Conservation (phyloP, 371 early-diverging fungal genomes). For the Apophysomyces trapeziformis region DNA sequence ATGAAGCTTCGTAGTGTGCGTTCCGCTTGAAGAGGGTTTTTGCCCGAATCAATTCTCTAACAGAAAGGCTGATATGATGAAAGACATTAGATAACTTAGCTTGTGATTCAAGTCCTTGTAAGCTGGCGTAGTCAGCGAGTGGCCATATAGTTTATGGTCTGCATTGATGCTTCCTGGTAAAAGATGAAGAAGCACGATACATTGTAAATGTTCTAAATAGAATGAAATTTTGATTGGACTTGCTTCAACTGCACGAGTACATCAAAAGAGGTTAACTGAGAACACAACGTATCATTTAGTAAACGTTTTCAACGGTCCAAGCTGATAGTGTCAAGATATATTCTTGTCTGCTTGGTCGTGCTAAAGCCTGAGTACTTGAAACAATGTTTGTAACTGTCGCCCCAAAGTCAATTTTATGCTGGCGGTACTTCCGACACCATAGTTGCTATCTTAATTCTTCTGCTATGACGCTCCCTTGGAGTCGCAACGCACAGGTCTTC, state of each 20-base stretch:
- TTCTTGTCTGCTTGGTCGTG: conserved; percentile 1
- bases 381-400: background rate
- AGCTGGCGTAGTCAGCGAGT: background rate
- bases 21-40: too few relatives aligned
- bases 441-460: background rate
- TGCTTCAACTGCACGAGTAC: background rate
- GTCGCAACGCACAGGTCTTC: background rate
- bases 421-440: background rate
- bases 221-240: background rate
- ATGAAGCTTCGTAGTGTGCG: too few relatives aligned
- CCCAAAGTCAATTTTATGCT: background rate
- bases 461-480: background rate
- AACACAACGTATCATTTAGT: background rate
- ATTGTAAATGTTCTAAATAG: background rate
- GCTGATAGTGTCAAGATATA: background rate
- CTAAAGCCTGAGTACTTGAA: background rate
- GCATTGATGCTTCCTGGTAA: background rate
- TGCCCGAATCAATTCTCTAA: background rate
- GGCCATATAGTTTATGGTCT: too few relatives aligned
- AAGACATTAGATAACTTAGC: background rate
- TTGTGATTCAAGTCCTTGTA: background rate
- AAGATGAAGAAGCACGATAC: background rate
- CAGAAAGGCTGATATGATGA: background rate
- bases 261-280: background rate
- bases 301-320: background rate